A percentile compares a stretch with the other conserved stretches of the same genome.
phyloP scores from a whole-genome alignment of 306 rosid genomes.

The Alnus rubra region DNA sequence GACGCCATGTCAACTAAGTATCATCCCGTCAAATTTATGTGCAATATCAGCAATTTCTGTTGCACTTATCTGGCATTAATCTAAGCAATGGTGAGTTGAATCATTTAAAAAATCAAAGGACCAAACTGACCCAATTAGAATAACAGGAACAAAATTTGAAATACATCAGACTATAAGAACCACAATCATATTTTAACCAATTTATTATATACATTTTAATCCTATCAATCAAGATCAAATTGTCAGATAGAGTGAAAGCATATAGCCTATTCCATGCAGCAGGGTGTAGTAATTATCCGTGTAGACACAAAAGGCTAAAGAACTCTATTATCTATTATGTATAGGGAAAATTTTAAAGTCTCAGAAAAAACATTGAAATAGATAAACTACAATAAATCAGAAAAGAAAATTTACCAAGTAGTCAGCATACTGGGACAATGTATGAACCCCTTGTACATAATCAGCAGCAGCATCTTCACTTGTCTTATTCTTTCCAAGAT shows the following conservation, averaged over 20 bases:
- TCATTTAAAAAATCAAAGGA: background rate
- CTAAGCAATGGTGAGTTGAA: background rate
- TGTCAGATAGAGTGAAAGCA: background rate
- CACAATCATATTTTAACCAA: background rate
- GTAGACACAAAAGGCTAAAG: background rate
- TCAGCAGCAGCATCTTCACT: conserved; percentile 97
- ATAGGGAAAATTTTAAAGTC: background rate
- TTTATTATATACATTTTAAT: background rate
- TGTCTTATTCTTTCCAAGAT: conserved; percentile 94
- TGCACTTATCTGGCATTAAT: background rate
- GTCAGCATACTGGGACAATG: conserved; percentile 96
- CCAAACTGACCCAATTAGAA: background rate
- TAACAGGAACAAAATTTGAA: background rate
- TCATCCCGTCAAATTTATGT: background rate
- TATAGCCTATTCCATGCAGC: background rate
- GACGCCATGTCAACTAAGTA: too few species aligned
- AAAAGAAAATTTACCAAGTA: conserved; percentile 63
- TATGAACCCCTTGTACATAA: conserved; percentile 96
- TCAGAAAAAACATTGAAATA: background rate
- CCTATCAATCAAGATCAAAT: background rate
- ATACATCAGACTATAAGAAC: background rate
- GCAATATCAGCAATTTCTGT: background rate
- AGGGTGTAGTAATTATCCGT: background rate
- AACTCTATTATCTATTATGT: background rate
- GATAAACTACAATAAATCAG: background rate